Evolutionary conservation across 2,329 filamentous ascomycete genomes (phyloP).

Genomic region (Botrytis galanthina): DNA sequence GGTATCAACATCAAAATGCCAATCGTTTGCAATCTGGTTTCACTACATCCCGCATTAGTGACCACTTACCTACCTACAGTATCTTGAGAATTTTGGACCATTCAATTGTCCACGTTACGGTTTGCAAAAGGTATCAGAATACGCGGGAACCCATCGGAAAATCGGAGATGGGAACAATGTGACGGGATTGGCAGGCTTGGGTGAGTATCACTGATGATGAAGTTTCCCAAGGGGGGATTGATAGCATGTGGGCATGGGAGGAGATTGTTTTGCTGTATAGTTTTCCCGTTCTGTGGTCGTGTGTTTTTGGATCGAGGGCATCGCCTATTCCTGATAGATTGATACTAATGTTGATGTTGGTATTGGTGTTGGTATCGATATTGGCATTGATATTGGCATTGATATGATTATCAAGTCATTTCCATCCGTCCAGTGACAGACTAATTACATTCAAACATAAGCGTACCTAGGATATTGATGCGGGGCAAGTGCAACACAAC

Average conservation of each 20-base stretch:
- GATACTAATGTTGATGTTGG: background rate
- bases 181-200: background rate
- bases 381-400: background rate
- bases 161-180: background rate
- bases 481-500: background rate
- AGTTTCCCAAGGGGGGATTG: background rate
- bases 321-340: background rate
- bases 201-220: background rate
- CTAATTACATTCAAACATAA: background rate
- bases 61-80: background rate
- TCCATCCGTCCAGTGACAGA: slow-evolving; percentile 12
- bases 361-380: background rate
- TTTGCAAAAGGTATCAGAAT: background rate
- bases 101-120: background rate
- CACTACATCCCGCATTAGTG: slow-evolving; percentile 4
- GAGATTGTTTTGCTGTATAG: background rate
- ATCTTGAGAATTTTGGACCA: background rate
- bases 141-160: background rate
- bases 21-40: background rate
- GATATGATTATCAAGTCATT: background rate
- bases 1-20: background rate
- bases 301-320: background rate
- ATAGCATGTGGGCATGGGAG: background rate
- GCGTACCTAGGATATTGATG: background rate
- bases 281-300: background rate